These are phyloP conservation scores for Candida chilensis DNA, from an alignment of 805 yeast species.

Conservation along the genomic window DNA sequence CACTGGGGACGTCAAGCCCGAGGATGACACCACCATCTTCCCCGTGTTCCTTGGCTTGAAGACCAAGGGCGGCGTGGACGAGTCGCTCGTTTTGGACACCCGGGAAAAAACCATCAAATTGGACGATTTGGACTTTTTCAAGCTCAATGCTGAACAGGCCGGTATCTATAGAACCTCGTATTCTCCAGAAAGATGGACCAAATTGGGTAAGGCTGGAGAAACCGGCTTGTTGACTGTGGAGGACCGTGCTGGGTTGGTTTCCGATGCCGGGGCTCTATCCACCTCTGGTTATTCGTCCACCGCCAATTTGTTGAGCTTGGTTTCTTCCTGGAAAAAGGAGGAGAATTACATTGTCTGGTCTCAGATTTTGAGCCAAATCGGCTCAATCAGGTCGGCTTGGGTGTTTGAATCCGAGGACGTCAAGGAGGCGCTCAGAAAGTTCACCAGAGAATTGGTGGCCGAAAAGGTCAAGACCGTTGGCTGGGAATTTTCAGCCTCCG, in stretches of 20 bases:
- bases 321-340: constrained; percentile 53
- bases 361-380: constrained; percentile 41
- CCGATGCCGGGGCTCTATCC: constrained; percentile 70
- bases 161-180: constrained; percentile 74
- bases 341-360: constrained; percentile 61
- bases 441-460: constrained; percentile 45
- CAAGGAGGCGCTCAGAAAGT: constrained; percentile 37
- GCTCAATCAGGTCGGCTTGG: constrained; percentile 42
- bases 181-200: constrained; percentile 57
- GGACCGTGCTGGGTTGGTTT: constrained; percentile 72
- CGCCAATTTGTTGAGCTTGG: constrained; percentile 47
- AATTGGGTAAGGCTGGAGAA: constrained; percentile 53
- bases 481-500: constrained; percentile 49
- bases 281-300: constrained; percentile 63
- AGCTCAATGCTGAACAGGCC: constrained; percentile 64
- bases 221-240: constrained; percentile 56
- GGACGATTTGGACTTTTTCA: constrained; percentile 41
- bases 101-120: constrained; percentile 32
- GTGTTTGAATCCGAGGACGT: constrained; percentile 40
- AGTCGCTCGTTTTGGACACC: constrained; percentile 41
- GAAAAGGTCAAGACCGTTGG: constrained; percentile 51
- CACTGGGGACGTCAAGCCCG: constrained; percentile 69
- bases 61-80: constrained; percentile 51
- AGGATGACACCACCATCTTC: constrained; percentile 61
- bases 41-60: constrained; percentile 65